Percentiles rank a stretch among this genome's conserved stretches.
These are phyloP conservation scores for Medicago truncatula DNA, from an alignment of 306 rosid genomes.

Conservation along the genomic window MtrunA17r5.0-ANR NC_053046.1:31949501-31950000, in stretches of 20 bases:
- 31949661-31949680: not conserved
- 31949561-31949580: not conserved
- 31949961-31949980: not conserved
- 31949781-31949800: not conserved
- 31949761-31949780: not conserved
- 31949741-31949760: not conserved
- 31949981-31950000: not conserved
- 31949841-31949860: not conserved
- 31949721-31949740: not conserved
- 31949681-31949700: too few relatives aligned
- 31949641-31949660: not conserved
- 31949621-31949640: too few relatives aligned
- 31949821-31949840: not conserved
- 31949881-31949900: not conserved
- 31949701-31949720: too few relatives aligned
- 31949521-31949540: too few relatives aligned
- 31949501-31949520: too few relatives aligned
- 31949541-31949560: not conserved
- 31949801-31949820: not conserved
- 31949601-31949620: not conserved
- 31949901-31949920: not conserved
- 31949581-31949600: not conserved
- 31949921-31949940: not conserved
- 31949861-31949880: not conserved
- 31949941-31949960: not conserved